Base-by-base conservation (phyloP, 306 rosid genomes). In the Bauhinia variegata region DNA sequence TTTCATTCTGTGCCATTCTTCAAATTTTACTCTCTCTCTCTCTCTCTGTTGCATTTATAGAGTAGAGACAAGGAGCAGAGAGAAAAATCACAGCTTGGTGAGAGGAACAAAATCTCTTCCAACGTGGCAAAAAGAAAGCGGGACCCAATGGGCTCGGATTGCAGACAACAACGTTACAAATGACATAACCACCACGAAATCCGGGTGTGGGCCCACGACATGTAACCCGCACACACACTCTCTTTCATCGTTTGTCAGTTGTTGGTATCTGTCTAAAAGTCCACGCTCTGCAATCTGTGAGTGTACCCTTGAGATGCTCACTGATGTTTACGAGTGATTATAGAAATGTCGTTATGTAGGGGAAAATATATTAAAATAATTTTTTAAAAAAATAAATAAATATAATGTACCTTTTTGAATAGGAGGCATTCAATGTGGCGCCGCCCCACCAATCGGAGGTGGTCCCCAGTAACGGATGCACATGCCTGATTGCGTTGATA, bases 381-480 rank as follows among this genome's bases (percentile, higher is more conserved):
- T n/a, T 23, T 23, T 23, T 23, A 23, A 23, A 23, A 23, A 23
- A 23, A 23, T 23, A 23, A 23, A 23, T 23, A 23, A 23, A 23
- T 23, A 23, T 23, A 23, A n/a, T n/a, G n/a, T n/a, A n/a, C n/a
- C n/a, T n/a, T n/a, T n/a, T n/a, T n/a, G n/a, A n/a, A n/a, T n/a
- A n/a, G n/a, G n/a, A n/a, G n/a, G n/a, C n/a, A n/a, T n/a, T n/a
- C n/a, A n/a, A n/a, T 34, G 46, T 7, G 3, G 74, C 65, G 65
- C 67, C 75, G 60, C 50, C 75, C 75, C 66, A 70, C 67, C 50
- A 13, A 6, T 60, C 9, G 0, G 15, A 9, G 8, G 57, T 57
- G 74, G 74, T 18, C 65, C 71, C 61, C 2, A 23, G 18, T 14
- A 7, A 19, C 30, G 54, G 41, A 36, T 36, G 41, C 41, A 8